Percentiles rank a stretch among this genome's conserved stretches.
Conservation (phyloP, 2,329 filamentous ascomycete genomes). For the Grosmannia clavigera region DNA sequence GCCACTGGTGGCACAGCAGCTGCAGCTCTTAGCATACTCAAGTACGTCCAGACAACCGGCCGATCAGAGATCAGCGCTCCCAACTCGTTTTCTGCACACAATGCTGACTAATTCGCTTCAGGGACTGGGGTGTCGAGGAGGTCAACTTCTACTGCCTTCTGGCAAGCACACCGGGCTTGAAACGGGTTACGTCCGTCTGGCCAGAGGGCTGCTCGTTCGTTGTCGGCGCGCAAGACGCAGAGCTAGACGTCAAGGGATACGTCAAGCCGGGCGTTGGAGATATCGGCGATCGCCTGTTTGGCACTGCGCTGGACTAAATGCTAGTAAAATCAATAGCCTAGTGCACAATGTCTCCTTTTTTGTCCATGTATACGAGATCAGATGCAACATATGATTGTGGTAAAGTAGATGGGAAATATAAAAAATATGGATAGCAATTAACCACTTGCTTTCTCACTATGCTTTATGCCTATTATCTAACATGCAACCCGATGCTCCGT, state of each 20-base stretch:
- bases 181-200: constrained; percentile 63
- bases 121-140: constrained; percentile 75
- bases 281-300: constrained; percentile 74
- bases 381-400: background rate
- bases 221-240: constrained; percentile 64
- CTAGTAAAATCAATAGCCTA: no score
- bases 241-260: constrained; percentile 70
- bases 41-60: background rate
- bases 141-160: constrained; percentile 67
- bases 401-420: background rate
- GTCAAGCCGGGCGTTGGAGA: constrained; percentile 81
- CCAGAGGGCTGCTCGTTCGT: constrained; percentile 64
- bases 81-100: background rate
- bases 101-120: constrained; percentile 13
- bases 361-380: background rate
- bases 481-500: no score
- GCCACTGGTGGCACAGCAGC: constrained; percentile 82
- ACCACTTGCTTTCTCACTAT: no score
- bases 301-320: constrained; percentile 1
- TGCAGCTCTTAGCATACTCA: constrained; percentile 74
- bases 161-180: constrained; percentile 56
- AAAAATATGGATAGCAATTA: background rate
- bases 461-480: no score
- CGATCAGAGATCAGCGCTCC: no score
- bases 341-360: no score